phyloP scores from a whole-genome alignment of 1,284 basidiomycete genomes.

The Trichosporon inkin region DNA sequence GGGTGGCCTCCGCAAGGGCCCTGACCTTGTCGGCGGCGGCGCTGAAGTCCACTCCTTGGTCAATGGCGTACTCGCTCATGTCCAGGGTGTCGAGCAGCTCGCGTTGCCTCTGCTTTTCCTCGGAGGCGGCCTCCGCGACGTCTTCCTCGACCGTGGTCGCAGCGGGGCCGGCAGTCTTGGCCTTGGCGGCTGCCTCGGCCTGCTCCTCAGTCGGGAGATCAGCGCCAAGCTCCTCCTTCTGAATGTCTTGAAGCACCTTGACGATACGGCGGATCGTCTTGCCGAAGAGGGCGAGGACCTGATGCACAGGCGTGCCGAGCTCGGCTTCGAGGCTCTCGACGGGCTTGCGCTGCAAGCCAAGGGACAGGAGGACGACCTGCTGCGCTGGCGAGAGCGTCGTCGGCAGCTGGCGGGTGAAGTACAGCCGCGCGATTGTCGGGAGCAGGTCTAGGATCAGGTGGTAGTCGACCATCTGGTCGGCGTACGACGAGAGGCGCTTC shows the following conservation, averaged over 20 bases:
- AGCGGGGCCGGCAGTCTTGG: slow-evolving; percentile 10
- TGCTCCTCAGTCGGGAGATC: slow-evolving; percentile 51
- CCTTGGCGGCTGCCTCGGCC: not conserved
- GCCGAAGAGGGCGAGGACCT: slow-evolving; percentile 83
- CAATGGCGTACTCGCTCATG: slow-evolving; percentile 78
- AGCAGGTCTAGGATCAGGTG: slow-evolving; percentile 92
- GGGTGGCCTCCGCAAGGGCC: slow-evolving; percentile 50
- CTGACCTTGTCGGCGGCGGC: slow-evolving; percentile 67
- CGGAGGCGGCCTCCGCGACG: slow-evolving; percentile 56
- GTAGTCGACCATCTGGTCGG: slow-evolving; percentile 93
- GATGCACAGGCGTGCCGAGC: slow-evolving; percentile 62
- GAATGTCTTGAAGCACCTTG: slow-evolving; percentile 72
- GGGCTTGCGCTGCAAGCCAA: slow-evolving; percentile 86
- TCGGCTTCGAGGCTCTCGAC: slow-evolving; percentile 89
- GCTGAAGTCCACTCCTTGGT: slow-evolving; percentile 68
- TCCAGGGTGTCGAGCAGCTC: slow-evolving; percentile 82
- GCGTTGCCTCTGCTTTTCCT: slow-evolving; percentile 57
- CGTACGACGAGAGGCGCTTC: slow-evolving; percentile 91
- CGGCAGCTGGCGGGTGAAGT: slow-evolving; percentile 71
- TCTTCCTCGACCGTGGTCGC: slow-evolving; percentile 54
- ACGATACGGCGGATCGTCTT: slow-evolving; percentile 85
- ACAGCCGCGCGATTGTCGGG: slow-evolving; percentile 71
- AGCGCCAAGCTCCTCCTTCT: slow-evolving; percentile 68
- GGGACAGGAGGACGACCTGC: slow-evolving; percentile 77
- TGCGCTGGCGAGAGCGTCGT: slow-evolving; percentile 73